phyloP scores from a whole-genome alignment of 2,329 filamentous ascomycete genomes.

The Neoascochyta sp. region DNA sequence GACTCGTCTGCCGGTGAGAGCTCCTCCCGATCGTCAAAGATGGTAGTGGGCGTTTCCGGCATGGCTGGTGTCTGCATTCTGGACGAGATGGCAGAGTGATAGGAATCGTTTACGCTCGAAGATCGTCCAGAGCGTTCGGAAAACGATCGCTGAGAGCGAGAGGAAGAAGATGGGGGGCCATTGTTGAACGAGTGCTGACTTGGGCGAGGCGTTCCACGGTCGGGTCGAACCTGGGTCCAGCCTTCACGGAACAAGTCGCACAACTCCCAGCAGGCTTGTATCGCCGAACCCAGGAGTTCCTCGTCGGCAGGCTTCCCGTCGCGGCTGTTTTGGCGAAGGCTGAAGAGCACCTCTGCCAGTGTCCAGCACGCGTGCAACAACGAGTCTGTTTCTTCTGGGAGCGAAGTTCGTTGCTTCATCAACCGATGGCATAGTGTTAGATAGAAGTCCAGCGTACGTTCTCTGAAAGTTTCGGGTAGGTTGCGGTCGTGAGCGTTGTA shows the following conservation, averaged over 20 bases:
- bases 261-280: conserved; percentile 92
- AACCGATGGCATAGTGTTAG: conserved; percentile 87
- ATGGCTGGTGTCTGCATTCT: conserved; percentile 29
- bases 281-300: conserved; percentile 79
- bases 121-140: conserved; percentile 35
- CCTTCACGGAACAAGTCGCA: conserved; percentile 90
- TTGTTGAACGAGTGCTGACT: conserved; percentile 66
- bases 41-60: conserved; percentile 90
- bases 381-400: conserved; percentile 78
- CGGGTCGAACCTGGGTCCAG: conserved; percentile 84
- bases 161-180: conserved; percentile 31
- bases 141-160: conserved; percentile 30
- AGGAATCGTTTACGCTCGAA: conserved; percentile 47
- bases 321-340: conserved; percentile 73
- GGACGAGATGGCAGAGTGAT: conserved; percentile 45
- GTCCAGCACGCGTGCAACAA: conserved; percentile 84
- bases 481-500: conserved; percentile 87
- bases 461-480: conserved; percentile 80
- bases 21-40: conserved; percentile 80
- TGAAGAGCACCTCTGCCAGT: conserved; percentile 89
- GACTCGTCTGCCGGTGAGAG: conserved; percentile 71
- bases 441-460: conserved; percentile 90
- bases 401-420: conserved; percentile 86
- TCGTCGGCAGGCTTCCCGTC: conserved; percentile 73
- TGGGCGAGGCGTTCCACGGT: conserved; percentile 78